These are phyloP conservation scores for Saccharomycopsis hybrid DNA, from an alignment of 1,139 yeast genomes.

Conservation along the genomic window DNA sequence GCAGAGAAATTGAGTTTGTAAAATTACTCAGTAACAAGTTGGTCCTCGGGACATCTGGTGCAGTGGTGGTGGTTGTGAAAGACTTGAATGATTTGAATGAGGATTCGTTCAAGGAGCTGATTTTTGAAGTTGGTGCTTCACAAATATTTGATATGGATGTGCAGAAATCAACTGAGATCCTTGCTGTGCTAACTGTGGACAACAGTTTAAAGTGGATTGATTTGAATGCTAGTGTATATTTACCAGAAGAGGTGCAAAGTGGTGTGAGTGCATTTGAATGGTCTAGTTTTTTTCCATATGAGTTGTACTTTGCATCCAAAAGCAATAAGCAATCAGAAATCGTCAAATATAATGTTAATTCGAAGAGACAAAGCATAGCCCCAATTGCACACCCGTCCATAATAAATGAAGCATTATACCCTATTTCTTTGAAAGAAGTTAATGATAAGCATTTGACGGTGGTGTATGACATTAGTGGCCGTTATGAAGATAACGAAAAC, in stretches of 20 bases:
- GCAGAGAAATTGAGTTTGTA: not conserved
- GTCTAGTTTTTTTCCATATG: not conserved
- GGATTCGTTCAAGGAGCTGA: too few species aligned
- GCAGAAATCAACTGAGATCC: too few species aligned
- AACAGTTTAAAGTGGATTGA: not conserved
- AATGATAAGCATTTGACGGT: not conserved
- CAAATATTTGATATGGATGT: too few species aligned
- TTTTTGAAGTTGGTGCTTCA: too few species aligned
- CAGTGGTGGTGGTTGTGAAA: too few species aligned
- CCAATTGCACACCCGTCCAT: too few species aligned
- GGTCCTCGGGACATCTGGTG: too few species aligned
- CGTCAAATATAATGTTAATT: not conserved
- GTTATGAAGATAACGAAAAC: not conserved
- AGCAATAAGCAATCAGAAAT: not conserved
- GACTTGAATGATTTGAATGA: too few species aligned
- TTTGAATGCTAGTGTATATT: not conserved
- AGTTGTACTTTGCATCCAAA: slow-evolving; percentile 3
- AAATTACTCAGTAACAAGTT: not conserved
- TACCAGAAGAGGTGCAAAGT: not conserved
- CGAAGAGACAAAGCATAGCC: slow-evolving; percentile 1
- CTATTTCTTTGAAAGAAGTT: slow-evolving; percentile 1
- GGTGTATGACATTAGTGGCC: slow-evolving; percentile 6
- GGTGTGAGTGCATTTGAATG: not conserved
- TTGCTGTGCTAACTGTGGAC: not conserved
- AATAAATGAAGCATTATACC: not conserved